These are phyloP conservation scores for Taphrina pruni DNA, from an alignment of 1,139 yeast species.

Conservation along the genomic window DNA sequence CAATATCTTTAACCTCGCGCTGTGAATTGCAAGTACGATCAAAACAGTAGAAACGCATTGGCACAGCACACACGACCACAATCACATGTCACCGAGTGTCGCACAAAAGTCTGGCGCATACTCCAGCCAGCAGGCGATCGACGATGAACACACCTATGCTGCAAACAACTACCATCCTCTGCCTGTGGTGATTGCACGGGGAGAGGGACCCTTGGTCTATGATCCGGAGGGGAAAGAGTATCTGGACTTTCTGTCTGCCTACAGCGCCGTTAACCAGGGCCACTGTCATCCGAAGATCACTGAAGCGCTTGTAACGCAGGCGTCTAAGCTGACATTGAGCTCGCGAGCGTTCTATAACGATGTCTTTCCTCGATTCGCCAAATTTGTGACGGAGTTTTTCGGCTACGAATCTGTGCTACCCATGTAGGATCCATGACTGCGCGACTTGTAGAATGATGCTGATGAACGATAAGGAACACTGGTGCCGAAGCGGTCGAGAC, in stretches of 20 bases:
- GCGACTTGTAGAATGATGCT: too few species aligned
- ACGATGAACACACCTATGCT: slow-evolving; percentile 78
- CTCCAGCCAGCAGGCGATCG: slow-evolving; percentile 49
- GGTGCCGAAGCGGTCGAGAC: slow-evolving; percentile 97
- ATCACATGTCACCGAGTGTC: slow-evolving; percentile 32
- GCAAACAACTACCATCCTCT: slow-evolving; percentile 98
- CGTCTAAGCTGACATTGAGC: slow-evolving; percentile 78
- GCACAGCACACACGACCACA: neutral
- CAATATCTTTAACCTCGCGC: too few species aligned
- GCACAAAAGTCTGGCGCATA: slow-evolving; percentile 37
- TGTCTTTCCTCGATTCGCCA: slow-evolving; percentile 84
- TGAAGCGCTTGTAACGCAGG: slow-evolving; percentile 84
- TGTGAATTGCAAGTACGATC: too few species aligned
- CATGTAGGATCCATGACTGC: slow-evolving; percentile 52
- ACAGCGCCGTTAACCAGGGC: slow-evolving; percentile 97
- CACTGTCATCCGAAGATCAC: slow-evolving; percentile 96
- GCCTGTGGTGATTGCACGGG: slow-evolving; percentile 89
- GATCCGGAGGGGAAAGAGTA: slow-evolving; percentile 86
- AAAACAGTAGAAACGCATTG: too few species aligned
- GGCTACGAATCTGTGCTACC: slow-evolving; percentile 92
- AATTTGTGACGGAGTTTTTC: slow-evolving; percentile 85
- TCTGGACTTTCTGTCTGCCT: slow-evolving; percentile 55
- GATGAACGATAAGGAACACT: slow-evolving; percentile 63
- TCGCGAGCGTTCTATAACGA: slow-evolving; percentile 94
- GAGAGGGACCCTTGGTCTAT: slow-evolving; percentile 93